Evolutionary conservation across 2,329 filamentous ascomycete species (phyloP).

Genomic region (Cercospora sp.): DNA sequence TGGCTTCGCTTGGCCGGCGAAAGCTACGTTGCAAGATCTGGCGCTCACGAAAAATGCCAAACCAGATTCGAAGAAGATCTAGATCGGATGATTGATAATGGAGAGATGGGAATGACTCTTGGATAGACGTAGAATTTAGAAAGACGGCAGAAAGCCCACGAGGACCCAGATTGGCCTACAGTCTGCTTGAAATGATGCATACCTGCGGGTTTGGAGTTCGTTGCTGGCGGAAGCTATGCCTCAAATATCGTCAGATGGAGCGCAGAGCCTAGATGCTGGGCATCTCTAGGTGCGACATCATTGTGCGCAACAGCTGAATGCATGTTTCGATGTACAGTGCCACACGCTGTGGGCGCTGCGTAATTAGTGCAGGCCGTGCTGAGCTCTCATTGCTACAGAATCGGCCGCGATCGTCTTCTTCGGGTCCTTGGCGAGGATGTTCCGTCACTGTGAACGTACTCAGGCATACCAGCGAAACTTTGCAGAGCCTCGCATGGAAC

Average conservation of each 20-base stretch:
- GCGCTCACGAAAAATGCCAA: neutral
- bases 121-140: neutral
- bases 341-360: neutral
- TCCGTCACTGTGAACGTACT: neutral
- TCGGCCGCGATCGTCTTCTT: neutral
- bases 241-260: neutral
- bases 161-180: neutral
- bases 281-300: neutral
- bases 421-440: neutral
- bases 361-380: neutral
- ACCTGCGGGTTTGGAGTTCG: neutral
- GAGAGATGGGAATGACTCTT: neutral
- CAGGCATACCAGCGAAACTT: neutral
- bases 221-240: neutral
- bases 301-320: neutral
- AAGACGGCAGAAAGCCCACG: neutral
- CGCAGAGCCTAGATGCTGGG: neutral
- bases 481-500: neutral
- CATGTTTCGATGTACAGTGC: neutral
- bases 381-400: neutral
- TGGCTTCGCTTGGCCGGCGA: conserved; percentile 32
- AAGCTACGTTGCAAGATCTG: conserved; percentile 22
- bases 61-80: neutral
- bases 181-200: neutral
- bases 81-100: neutral